phyloP scores from a whole-genome alignment of 202 grass and related monocot genomes.

The Setaria italica region DNA sequence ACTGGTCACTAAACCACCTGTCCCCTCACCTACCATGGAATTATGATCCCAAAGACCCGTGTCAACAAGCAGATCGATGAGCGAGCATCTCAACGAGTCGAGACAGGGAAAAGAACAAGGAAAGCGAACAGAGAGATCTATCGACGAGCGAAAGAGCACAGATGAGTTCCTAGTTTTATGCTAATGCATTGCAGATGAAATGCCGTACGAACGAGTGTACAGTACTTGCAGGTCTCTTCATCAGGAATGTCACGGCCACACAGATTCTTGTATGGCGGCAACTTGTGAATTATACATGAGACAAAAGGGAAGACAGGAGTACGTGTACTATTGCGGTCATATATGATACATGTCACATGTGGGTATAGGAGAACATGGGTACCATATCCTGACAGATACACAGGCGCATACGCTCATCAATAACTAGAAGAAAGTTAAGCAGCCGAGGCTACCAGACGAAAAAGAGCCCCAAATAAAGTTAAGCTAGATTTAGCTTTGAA shows the following conservation, averaged over 20 bases:
- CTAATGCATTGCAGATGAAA: background rate
- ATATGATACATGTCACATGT: conserved; percentile 2
- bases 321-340: background rate
- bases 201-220: background rate
- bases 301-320: conserved; percentile 1
- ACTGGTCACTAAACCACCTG: conserved; percentile 43
- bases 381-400: background rate
- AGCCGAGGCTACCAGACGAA: background rate
- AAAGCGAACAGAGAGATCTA: background rate
- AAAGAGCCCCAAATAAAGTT: background rate
- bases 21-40: conserved; percentile 46
- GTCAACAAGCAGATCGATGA: conserved; percentile 15
- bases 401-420: background rate
- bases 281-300: background rate
- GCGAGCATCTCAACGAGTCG: too few species aligned
- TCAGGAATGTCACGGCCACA: background rate
- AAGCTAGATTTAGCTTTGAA: conserved; percentile 29
- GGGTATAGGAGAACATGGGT: conserved; percentile 10
- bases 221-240: background rate
- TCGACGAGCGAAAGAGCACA: background rate
- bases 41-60: conserved; percentile 37
- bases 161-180: conserved; percentile 3
- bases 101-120: background rate
- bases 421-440: background rate
- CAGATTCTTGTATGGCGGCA: background rate